Percentiles rank a stretch among this genome's conserved stretches.
Conservation (phyloP, 257 asterid genomes). For the Nicotiana undulata region DNA sequence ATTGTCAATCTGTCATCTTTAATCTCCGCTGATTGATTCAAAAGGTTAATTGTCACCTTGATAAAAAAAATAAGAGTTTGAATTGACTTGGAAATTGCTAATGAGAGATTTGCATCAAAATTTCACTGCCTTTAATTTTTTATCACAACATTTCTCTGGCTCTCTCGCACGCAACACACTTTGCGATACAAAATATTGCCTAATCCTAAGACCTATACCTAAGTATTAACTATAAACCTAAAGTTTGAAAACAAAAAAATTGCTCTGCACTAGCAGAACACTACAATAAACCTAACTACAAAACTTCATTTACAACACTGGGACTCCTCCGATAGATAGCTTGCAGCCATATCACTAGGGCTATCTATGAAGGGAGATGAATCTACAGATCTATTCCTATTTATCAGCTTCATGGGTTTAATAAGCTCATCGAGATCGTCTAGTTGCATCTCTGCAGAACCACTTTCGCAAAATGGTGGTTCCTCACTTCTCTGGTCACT, state of each 20-base stretch:
- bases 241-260: not conserved
- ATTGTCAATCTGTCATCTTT: not conserved
- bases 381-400: constrained; percentile 12
- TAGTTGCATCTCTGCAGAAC: constrained; percentile 13
- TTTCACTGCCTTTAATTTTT: not conserved
- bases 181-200: not conserved
- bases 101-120: not conserved
- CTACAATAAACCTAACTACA: not conserved
- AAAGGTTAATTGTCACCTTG: not conserved
- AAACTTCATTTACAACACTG: constrained; percentile 5
- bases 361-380: constrained; percentile 19
- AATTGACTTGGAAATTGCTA: not conserved
- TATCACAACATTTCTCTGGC: not conserved
- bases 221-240: constrained; percentile 16
- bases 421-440: constrained; percentile 27
- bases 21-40: not conserved
- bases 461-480: constrained; percentile 11
- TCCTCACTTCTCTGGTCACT: constrained; percentile 12
- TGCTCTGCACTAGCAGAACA: constrained; percentile 3
- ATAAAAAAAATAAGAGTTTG: not conserved
- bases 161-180: not conserved
- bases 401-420: constrained; percentile 25
- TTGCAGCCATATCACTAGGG: constrained; percentile 12
- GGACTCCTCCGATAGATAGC: constrained; percentile 10
- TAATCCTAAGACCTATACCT: constrained; percentile 20